Evolutionary conservation across 805 yeast genomes (phyloP).

Genomic region (Metschnikowia reukaufii): DNA sequence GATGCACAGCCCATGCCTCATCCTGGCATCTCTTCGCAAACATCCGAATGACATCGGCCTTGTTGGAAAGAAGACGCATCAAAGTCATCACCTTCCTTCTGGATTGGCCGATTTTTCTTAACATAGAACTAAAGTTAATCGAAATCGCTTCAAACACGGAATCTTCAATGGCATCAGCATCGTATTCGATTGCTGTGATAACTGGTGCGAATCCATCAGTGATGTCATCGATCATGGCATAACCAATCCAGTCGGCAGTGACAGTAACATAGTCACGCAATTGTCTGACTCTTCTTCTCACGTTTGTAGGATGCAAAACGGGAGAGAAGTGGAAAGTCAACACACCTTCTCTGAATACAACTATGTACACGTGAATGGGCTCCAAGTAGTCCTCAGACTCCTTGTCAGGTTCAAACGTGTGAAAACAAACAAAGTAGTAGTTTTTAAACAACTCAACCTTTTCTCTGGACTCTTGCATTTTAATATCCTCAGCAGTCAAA

Average conservation of each 20-base stretch:
- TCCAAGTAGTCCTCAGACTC: conserved; percentile 83
- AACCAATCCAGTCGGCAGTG: conserved; percentile 79
- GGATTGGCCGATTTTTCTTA: conserved; percentile 82
- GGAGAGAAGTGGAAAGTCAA: conserved; percentile 61
- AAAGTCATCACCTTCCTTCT: conserved; percentile 90
- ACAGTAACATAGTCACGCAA: conserved; percentile 75
- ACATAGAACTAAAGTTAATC: conserved; percentile 72
- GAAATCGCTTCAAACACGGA: conserved; percentile 81
- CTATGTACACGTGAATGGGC: conserved; percentile 66
- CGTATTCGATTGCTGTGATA: conserved; percentile 72
- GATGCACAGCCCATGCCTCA: conserved; percentile 36
- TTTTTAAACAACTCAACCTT: conserved; percentile 89
- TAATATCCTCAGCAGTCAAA: conserved; percentile 93
- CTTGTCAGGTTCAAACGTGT: conserved; percentile 84
- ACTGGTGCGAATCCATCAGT: conserved; percentile 85
- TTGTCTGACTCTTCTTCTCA: conserved; percentile 79
- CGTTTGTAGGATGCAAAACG: conserved; percentile 62
- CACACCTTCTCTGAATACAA: conserved; percentile 60
- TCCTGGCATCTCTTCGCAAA: conserved; percentile 94
- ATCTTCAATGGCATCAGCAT: conserved; percentile 81
- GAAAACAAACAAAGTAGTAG: conserved; percentile 95
- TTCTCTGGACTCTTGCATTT: conserved; percentile 96
- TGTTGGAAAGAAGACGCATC: conserved; percentile 85
- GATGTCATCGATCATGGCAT: conserved; percentile 79
- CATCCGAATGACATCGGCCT: conserved; percentile 95